phyloP scores from a whole-genome alignment of 257 asterid genomes.

The Thymus mandschuricus region DNA sequence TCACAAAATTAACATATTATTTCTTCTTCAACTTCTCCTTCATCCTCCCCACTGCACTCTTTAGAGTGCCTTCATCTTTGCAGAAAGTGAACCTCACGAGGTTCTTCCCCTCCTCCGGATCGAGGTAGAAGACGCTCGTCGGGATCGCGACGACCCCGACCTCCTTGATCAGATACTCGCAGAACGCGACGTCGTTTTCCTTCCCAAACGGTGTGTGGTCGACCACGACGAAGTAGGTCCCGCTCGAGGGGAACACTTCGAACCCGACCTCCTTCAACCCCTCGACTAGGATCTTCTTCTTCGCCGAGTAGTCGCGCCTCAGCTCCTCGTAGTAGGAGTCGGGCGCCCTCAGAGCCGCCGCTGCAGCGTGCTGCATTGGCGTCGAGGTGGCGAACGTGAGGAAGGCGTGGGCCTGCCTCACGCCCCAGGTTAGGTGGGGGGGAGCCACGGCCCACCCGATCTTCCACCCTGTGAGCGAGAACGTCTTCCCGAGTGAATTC shows the following conservation, averaged over 20 bases:
- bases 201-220: slow-evolving; percentile 88
- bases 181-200: slow-evolving; percentile 76
- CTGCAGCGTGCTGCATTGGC: slow-evolving; percentile 94
- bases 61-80: slow-evolving; percentile 60
- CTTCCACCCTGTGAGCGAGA: slow-evolving; percentile 96
- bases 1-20: slow-evolving; percentile 2
- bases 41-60: slow-evolving; percentile 47
- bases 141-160: slow-evolving; percentile 97
- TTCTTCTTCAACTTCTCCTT: slow-evolving; percentile 42
- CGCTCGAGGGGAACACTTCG: slow-evolving; percentile 79
- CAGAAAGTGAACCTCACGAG: slow-evolving; percentile 97
- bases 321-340: slow-evolving; percentile 84
- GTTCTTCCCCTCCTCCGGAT: slow-evolving; percentile 93
- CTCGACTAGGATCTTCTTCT: slow-evolving; percentile 79
- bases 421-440: slow-evolving; percentile 89
- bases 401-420: slow-evolving; percentile 87
- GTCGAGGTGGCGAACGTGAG: slow-evolving; percentile 95
- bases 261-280: slow-evolving; percentile 87
- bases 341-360: slow-evolving; percentile 72
- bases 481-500: slow-evolving; percentile 94
- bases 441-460: slow-evolving; percentile 99
- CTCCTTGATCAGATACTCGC: slow-evolving; percentile 91
- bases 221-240: slow-evolving; percentile 88
- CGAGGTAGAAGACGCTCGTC: slow-evolving; percentile 83
- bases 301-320: slow-evolving; percentile 61